Evolutionary conservation across 805 yeast species (phyloP).

Genomic region (Ogataea nonfermentans): DNA sequence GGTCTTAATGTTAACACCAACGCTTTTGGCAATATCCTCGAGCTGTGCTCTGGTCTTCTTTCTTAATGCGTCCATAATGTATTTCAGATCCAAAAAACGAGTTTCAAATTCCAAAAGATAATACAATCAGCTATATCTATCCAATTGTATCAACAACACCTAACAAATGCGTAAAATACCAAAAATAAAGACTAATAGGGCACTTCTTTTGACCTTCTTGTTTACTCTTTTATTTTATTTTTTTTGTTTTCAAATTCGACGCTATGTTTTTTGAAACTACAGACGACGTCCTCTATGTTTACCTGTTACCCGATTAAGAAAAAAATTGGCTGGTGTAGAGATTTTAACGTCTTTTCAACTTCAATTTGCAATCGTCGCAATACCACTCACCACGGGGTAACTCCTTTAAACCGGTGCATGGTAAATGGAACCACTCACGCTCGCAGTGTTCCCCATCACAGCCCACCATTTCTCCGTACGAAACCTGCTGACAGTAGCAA

Average conservation of each 20-base stretch:
- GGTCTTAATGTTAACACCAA: conserved; percentile 23
- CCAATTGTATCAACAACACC: conserved; percentile 3
- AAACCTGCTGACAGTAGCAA: conserved; percentile 95
- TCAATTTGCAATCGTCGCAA: conserved; percentile 60
- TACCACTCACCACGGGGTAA: conserved; percentile 87
- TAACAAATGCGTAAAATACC: conserved; percentile 1
- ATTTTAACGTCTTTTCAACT: conserved; percentile 12
- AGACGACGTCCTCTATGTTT: conserved; percentile 21
- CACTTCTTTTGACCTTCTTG: background rate
- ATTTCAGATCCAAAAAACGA: background rate
- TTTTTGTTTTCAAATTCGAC: conserved; percentile 11
- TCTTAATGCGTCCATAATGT: conserved; percentile 21
- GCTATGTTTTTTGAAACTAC: conserved; percentile 9
- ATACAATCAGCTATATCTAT: background rate
- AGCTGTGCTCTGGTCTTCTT: conserved; percentile 34
- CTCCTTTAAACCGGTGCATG: conserved; percentile 83
- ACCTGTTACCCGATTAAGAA: conserved; percentile 13
- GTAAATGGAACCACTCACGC: conserved; percentile 94
- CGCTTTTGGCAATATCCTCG: conserved; percentile 31
- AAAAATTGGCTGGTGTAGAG: conserved; percentile 1
- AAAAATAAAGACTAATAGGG: background rate
- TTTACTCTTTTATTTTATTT: conserved; percentile 8
- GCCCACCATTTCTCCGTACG: conserved; percentile 98
- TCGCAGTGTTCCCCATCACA: conserved; percentile 94
- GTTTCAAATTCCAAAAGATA: background rate